Conservation (phyloP, 2,329 filamentous ascomycete species). For the Gnomoniopsis smithogilvyi region DNA sequence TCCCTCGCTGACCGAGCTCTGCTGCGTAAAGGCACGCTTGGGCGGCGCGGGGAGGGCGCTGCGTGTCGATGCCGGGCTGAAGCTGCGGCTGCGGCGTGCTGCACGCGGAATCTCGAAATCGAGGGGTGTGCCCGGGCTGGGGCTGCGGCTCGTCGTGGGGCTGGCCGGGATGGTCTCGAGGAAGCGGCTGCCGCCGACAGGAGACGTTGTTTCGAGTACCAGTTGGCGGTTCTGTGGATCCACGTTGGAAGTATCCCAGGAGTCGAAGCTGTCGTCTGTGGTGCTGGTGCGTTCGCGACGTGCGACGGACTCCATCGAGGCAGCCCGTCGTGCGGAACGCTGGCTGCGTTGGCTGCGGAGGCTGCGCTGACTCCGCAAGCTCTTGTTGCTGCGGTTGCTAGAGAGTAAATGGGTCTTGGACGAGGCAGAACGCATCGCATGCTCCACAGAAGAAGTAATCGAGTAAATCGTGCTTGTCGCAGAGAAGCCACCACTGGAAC, state of each 20-base stretch:
- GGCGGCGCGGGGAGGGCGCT: conserved; percentile 27
- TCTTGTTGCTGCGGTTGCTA: conserved; percentile 37
- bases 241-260: conserved; percentile 70
- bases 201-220: conserved; percentile 47
- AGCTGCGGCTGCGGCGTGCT: conserved; percentile 44
- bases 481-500: conserved; percentile 43
- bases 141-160: conserved; percentile 60
- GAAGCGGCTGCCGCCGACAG: conserved; percentile 41
- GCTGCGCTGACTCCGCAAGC: conserved; percentile 15
- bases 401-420: conserved; percentile 55
- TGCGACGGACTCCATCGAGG: conserved; percentile 45
- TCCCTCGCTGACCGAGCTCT: conserved; percentile 49
- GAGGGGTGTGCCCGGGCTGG: conserved; percentile 59
- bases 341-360: conserved; percentile 16
- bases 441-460: conserved; percentile 45
- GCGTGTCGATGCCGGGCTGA: conserved; percentile 39
- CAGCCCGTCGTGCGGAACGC: conserved; percentile 32
- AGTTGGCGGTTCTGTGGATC: conserved; percentile 60
- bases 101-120: conserved; percentile 51
- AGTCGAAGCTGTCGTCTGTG: conserved; percentile 65
- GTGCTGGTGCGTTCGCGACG: conserved; percentile 33
- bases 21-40: conserved; percentile 30
- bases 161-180: conserved; percentile 71
- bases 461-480: conserved; percentile 44
- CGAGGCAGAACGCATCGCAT: conserved; percentile 50